Evolutionary conservation across 257 asterid genomes (phyloP).

Genomic region (Jaltomata sinuosa): DNA sequence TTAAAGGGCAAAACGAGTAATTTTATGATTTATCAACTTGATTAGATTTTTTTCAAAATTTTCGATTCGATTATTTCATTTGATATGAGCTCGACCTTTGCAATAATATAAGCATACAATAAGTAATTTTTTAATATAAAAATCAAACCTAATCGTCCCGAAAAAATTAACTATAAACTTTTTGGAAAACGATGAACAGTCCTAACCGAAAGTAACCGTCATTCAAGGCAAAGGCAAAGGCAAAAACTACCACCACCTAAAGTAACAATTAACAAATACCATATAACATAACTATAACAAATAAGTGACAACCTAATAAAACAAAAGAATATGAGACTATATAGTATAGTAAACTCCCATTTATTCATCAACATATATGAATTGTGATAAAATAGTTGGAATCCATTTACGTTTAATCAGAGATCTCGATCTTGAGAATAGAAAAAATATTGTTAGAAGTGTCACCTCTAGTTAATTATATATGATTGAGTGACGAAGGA

Average conservation of each 20-base stretch:
- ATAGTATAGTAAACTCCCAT: background rate
- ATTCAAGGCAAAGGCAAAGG: background rate
- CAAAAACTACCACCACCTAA: slow-evolving; percentile 1
- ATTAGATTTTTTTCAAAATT: background rate
- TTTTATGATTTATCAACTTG: too few species aligned
- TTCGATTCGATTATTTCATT: background rate
- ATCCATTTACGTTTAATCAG: background rate
- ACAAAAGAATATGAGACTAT: background rate
- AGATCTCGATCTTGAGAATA: background rate
- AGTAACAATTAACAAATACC: background rate
- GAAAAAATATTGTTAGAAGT: background rate
- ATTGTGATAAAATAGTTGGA: too few species aligned
- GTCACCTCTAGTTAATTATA: background rate
- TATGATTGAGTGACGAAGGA: too few species aligned
- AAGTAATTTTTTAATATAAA: background rate
- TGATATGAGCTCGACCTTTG: background rate
- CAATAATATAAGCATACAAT: background rate
- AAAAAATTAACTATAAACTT: background rate
- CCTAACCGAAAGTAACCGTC: slow-evolving; percentile 36
- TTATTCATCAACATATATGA: background rate
- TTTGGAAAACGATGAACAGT: background rate
- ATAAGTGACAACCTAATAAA: background rate
- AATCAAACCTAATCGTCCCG: background rate
- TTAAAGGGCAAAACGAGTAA: too few species aligned
- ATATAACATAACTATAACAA: background rate